Conservation (phyloP, 192 early-diverging fungal species). For the Gigaspora rosea region DNA sequence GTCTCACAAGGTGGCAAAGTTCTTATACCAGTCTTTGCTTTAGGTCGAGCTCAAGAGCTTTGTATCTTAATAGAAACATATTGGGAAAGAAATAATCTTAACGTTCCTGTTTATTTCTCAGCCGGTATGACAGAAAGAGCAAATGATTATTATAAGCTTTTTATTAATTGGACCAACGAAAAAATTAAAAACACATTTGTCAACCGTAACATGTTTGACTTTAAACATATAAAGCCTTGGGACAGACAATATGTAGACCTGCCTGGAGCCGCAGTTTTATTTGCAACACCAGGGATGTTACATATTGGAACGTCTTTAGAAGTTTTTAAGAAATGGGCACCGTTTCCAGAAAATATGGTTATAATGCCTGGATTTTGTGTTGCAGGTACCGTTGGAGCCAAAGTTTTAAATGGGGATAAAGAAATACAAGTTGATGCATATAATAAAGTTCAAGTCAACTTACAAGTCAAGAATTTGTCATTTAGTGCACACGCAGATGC, state of each 20-base stretch:
- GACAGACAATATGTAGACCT: slow-evolving; percentile 66
- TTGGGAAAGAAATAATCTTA: slow-evolving; percentile 90
- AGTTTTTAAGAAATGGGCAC: slow-evolving; percentile 95
- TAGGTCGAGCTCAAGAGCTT: slow-evolving; percentile 96
- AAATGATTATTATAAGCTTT: slow-evolving; percentile 95
- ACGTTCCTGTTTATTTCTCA: slow-evolving; percentile 93
- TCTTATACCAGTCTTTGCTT: slow-evolving; percentile 96
- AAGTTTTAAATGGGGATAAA: slow-evolving; percentile 89
- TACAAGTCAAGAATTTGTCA: slow-evolving; percentile 92
- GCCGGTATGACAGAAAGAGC: slow-evolving; percentile 93
- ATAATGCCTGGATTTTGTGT: slow-evolving; percentile 99
- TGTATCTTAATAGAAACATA: slow-evolving; percentile 94
- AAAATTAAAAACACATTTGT: slow-evolving; percentile 94
- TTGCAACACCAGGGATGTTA: slow-evolving; percentile 99
- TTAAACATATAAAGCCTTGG: slow-evolving; percentile 90
- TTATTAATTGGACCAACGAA: slow-evolving; percentile 98
- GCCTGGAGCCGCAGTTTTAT: slow-evolving; percentile 92
- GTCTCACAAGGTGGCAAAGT: slow-evolving; percentile 83
- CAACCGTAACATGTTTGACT: slow-evolving; percentile 96
- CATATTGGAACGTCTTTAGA: slow-evolving; percentile 93
- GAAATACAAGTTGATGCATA: slow-evolving; percentile 80
- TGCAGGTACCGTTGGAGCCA: slow-evolving; percentile 93
- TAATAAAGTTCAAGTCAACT: slow-evolving; percentile 75
- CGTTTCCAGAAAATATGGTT: slow-evolving; percentile 90
- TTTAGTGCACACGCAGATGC: slow-evolving; percentile 98